These are phyloP conservation scores for Peribolospora kevripleyi DNA, from an alignment of 768 basidiomycete species.

Conservation along the genomic window DNA sequence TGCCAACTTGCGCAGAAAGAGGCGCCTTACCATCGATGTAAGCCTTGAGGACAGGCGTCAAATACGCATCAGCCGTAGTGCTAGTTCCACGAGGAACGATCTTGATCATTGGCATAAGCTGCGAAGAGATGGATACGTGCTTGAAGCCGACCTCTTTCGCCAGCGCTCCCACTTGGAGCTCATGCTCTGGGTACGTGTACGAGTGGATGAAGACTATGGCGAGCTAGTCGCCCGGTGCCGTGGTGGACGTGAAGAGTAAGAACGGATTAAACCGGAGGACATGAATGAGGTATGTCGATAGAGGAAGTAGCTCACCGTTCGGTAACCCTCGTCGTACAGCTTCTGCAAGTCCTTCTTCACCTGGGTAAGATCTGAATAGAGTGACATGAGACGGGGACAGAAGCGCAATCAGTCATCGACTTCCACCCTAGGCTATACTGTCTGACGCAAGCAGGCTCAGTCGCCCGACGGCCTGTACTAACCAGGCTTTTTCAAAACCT, in stretches of 20 bases:
- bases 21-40: conserved; percentile 39
- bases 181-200: conserved; percentile 47
- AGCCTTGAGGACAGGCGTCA: conserved; percentile 59
- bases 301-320: conserved; percentile 12
- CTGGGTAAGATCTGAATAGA: conserved; percentile 26
- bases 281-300: too few relatives aligned
- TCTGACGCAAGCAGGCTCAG: too few relatives aligned
- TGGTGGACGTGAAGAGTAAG: too few relatives aligned
- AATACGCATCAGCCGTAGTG: conserved; percentile 81
- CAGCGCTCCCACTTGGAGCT: conserved; percentile 40
- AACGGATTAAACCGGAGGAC: too few relatives aligned
- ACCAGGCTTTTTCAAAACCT: conserved; percentile 54
- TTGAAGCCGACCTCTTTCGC: conserved; percentile 64
- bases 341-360: conserved; percentile 39
- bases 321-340: conserved; percentile 58
- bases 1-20: background rate
- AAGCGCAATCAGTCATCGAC: too few relatives aligned
- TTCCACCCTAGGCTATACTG: too few relatives aligned
- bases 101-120: conserved; percentile 81
- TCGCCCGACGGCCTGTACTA: background rate
- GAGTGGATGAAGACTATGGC: conserved; percentile 81
- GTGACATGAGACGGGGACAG: background rate
- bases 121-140: conserved; percentile 68
- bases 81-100: conserved; percentile 82
- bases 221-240: conserved; percentile 25